Conservation (phyloP, 495 filamentous ascomycete species). For the Neurospora terricola region DNA sequence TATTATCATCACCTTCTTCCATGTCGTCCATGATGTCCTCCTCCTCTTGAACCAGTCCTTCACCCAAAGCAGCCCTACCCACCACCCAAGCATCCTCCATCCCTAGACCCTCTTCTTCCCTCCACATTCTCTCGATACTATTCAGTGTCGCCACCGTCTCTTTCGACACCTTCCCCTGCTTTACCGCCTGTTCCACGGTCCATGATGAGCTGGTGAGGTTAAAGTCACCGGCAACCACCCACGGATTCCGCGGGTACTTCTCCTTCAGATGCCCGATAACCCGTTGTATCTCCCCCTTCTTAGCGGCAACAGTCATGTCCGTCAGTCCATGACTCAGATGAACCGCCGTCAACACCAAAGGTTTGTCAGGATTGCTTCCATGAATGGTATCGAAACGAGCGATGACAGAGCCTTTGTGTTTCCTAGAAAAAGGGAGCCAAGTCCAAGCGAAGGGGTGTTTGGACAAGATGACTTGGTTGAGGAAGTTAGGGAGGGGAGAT, state of each 20-base stretch:
- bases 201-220: slow-evolving; percentile 43
- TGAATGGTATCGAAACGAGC: slow-evolving; percentile 26
- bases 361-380: background rate
- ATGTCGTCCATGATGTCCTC: slow-evolving; percentile 4
- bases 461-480: slow-evolving; percentile 46
- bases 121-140: slow-evolving; percentile 25
- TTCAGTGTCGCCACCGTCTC: slow-evolving; percentile 22
- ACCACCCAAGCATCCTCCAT: slow-evolving; percentile 36
- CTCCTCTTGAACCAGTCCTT: slow-evolving; percentile 3
- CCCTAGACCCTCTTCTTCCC: slow-evolving; percentile 8
- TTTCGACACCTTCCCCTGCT: slow-evolving; percentile 32
- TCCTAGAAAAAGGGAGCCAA: slow-evolving; percentile 31
- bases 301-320: slow-evolving; percentile 40
- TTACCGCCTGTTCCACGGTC: slow-evolving; percentile 38
- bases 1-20: slow-evolving; percentile 4
- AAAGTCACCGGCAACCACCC: slow-evolving; percentile 49
- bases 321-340: slow-evolving; percentile 46
- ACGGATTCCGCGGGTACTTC: slow-evolving; percentile 27
- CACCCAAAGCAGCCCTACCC: slow-evolving; percentile 21
- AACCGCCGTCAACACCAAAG: slow-evolving; percentile 38
- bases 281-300: slow-evolving; percentile 36
- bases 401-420: slow-evolving; percentile 43
- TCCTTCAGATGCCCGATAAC: slow-evolving; percentile 31
- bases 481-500: slow-evolving; percentile 39
- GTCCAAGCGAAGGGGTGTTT: slow-evolving; percentile 40